A percentile compares a stretch with the other conserved stretches of the same genome.
Evolutionary conservation across 2,329 filamentous ascomycete species (phyloP).

Genomic region (Hyphodiscus sp.): DNA sequence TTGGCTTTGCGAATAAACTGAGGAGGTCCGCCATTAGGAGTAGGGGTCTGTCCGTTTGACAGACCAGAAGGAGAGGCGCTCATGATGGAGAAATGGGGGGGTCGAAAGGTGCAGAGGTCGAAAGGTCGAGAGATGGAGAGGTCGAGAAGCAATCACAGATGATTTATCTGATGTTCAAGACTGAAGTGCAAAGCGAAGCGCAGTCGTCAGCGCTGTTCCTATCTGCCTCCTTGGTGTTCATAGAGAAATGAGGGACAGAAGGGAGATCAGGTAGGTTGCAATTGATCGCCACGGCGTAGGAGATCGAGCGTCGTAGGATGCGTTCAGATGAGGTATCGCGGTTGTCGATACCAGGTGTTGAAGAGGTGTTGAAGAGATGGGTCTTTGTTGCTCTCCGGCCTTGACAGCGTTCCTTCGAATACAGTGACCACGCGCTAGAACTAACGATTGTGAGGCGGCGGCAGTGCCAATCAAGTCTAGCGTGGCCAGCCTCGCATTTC

Average conservation of each 20-base stretch:
- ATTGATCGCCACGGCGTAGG: background rate
- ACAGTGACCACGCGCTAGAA: too few relatives aligned
- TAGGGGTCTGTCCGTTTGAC: conserved; percentile 40
- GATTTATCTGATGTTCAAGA: background rate
- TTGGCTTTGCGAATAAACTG: conserved; percentile 42
- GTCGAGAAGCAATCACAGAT: background rate
- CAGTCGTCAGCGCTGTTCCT: conserved; percentile 11
- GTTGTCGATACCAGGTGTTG: background rate
- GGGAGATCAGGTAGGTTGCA: background rate
- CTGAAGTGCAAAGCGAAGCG: background rate
- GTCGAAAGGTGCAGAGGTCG: background rate
- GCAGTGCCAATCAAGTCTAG: background rate
- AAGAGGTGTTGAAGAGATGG: background rate
- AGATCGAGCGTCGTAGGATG: background rate
- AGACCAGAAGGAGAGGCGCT: conserved; percentile 38
- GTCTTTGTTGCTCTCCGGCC: background rate
- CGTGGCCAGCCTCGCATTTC: too few relatives aligned
- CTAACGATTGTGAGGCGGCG: background rate
- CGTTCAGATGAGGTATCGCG: background rate
- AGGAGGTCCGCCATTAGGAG: conserved; percentile 40
- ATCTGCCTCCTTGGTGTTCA: conserved; percentile 13
- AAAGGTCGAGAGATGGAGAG: background rate
- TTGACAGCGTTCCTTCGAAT: background rate
- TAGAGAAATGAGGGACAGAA: background rate
- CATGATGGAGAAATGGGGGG: conserved; percentile 31